Conservation (phyloP, 495 filamentous ascomycete genomes). For the Achaetomiella virescens region DNA sequence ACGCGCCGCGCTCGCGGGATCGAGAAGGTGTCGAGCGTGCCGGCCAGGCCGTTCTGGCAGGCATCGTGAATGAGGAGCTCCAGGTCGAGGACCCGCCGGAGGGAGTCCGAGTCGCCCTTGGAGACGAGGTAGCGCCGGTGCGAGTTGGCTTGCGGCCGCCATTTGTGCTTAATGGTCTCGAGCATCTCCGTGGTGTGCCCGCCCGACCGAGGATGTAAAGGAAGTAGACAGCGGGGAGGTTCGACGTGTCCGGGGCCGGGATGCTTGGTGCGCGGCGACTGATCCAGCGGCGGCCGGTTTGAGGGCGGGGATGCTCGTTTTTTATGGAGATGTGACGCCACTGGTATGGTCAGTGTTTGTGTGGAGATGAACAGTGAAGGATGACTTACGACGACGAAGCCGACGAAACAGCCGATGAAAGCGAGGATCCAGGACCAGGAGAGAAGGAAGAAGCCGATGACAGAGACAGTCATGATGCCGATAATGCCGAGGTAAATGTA, state of each 20-base stretch:
- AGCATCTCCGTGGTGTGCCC: slow-evolving; percentile 96
- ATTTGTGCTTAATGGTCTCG: slow-evolving; percentile 56
- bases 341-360: slow-evolving; percentile 14
- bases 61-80: slow-evolving; percentile 27
- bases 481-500: slow-evolving; percentile 12
- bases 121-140: slow-evolving; percentile 79
- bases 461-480: neutral
- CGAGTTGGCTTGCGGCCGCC: slow-evolving; percentile 40
- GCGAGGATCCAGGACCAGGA: slow-evolving; percentile 18
- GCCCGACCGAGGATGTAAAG: slow-evolving; percentile 85
- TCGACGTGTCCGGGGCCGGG: slow-evolving; percentile 16
- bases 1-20: slow-evolving; percentile 69
- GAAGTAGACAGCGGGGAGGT: slow-evolving; percentile 53
- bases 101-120: slow-evolving; percentile 67
- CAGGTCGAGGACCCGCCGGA: slow-evolving; percentile 28
- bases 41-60: slow-evolving; percentile 21
- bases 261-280: neutral
- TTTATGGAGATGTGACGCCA: slow-evolving; percentile 19
- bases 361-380: neutral
- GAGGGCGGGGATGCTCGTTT: neutral
- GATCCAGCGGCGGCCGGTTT: slow-evolving; percentile 7
- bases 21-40: slow-evolving; percentile 50
- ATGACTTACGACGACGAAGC: slow-evolving; percentile 23
- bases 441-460: slow-evolving; percentile 13
- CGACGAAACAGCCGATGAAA: slow-evolving; percentile 6